Evolutionary conservation across 1,284 basidiomycete species (phyloP), one percentile per base, ranked within the genome.

Genomic region (Microbotryum silenes-acaulis): DNA sequence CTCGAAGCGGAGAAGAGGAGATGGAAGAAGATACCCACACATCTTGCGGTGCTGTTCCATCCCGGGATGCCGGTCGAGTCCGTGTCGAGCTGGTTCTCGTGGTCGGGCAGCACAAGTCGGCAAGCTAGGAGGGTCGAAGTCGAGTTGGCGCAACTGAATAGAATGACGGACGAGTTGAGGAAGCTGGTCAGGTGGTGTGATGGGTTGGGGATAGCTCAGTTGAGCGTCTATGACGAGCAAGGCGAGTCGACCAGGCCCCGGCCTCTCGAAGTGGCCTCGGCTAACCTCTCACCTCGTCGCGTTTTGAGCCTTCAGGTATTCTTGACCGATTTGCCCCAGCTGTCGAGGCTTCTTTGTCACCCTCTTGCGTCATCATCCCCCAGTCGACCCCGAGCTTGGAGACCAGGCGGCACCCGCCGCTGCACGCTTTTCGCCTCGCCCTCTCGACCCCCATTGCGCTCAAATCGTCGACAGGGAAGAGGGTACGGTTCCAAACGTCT

Each of bases 161-260:
- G 54, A 21, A 48, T 51, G 45, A 27, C 56, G 18, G 37, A 56
- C 16, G 64, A 66, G 42, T 47, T 66, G 2, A 18, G n/a, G n/a
- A 48, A 57, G 8, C 57, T 71, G 6, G 51, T 62, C 1, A 12
- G 27, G 2, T 70, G 68, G 68, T 50, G 56, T 21, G 60, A 48
- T 3, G 44, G 59, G 50, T 51, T 70, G 25, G 66, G 56, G 9
- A 48, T 70, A 6, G 31, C 31, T 5, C 53, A 53, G 2, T 47
- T 71, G 33, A 53, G 56, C 7, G 60, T 70, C 27, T 71, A 70
- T 33, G 68, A 70, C 47, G 64, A 68, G 44, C 57, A 63, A 44
- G 65, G 64, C 61, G 47, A 48, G 37, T 42, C 37, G 37, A 42
- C 9, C 37, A 12, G 16, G 37, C 37, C 12, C 12, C 37, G 37